Base-by-base conservation (phyloP, 148 eudicot species). In the Gaultheria prostrata region DNA sequence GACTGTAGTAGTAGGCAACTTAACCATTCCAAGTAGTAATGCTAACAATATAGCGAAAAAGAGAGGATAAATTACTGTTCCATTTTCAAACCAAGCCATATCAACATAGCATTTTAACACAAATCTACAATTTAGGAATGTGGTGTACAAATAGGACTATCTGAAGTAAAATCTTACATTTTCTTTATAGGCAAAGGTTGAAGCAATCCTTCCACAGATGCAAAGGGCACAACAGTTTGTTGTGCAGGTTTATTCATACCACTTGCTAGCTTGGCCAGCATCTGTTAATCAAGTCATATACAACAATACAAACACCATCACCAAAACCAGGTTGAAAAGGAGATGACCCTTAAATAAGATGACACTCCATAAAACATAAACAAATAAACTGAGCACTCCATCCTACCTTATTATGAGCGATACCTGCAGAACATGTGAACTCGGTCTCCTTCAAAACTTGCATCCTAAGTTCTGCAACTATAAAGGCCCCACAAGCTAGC, bases 171-270 rank as follows among this genome's bases (percentile, higher is more conserved):
- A 70, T 70, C 96, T 91, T 85, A 94, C 98, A 95, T 95, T 91
- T 95, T 95, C 89, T 94, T 95, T 83, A 95, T 89, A n/a, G 98
- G 98, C 78, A 94, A 87, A 82, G 92, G 76, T 78, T 84, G 91
- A 80, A 95, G 98, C 85, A 95, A 88, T 79, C 90, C 88, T 81
- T 88, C 88, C 35, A 95, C 94, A 83, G 97, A 90, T 65, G 92
- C 89, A 78, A 86, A 87, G 32, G 93, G 96, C 80, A 95, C 98
- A 80, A 93, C 85, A 81, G 98, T 95, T 89, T 95, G 98, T 77
- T 95, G 98, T 77, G 97, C 98, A 85, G 98, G 98, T 88, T 95
- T 95, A 89, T 95, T 92, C 93, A 95, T 94, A 78, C 98, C 98
- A 89, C 98, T 95, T 46, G 92, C 95, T 82, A 94, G 89, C 88